Evolutionary conservation across 1,284 basidiomycete genomes (phyloP).

Genomic region (Puccinia polysora): DNA sequence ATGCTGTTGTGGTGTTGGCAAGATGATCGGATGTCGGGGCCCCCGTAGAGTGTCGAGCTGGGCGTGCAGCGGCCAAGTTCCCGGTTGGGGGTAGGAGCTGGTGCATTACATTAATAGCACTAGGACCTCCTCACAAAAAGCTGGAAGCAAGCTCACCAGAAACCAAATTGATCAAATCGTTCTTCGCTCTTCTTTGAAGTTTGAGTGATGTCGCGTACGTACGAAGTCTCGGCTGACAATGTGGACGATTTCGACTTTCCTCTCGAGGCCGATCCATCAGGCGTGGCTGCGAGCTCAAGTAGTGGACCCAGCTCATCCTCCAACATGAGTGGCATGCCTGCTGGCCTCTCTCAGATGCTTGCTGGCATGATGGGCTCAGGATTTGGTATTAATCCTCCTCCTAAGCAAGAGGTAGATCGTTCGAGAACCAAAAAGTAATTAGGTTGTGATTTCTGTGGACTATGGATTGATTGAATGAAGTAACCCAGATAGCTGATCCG

Average conservation of each 20-base stretch:
- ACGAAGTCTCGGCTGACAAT: conserved; percentile 24
- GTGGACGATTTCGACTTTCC: conserved; percentile 39
- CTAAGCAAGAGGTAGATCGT: background rate
- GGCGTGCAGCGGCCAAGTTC: no score
- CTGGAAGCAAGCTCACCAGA: no score
- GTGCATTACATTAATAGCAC: no score
- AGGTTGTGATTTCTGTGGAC: background rate
- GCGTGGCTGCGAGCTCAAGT: background rate
- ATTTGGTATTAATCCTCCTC: conserved; percentile 2
- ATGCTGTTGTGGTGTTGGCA: no score
- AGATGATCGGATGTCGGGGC: no score
- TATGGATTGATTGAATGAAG: background rate
- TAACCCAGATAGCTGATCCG: no score
- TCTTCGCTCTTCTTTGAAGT: no score
- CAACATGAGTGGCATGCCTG: background rate
- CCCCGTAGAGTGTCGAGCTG: no score
- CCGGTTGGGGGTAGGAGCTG: no score
- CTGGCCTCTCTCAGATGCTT: background rate
- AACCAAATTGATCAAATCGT: no score
- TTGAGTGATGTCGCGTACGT: conserved; percentile 23
- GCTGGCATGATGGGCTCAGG: conserved; percentile 30
- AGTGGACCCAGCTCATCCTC: background rate
- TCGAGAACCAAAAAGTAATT: conserved; percentile 20
- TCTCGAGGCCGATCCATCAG: conserved; percentile 3
- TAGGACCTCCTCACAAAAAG: no score